Conservation (phyloP, 331 rosid genomes). For the Malus hybrid region DNA sequence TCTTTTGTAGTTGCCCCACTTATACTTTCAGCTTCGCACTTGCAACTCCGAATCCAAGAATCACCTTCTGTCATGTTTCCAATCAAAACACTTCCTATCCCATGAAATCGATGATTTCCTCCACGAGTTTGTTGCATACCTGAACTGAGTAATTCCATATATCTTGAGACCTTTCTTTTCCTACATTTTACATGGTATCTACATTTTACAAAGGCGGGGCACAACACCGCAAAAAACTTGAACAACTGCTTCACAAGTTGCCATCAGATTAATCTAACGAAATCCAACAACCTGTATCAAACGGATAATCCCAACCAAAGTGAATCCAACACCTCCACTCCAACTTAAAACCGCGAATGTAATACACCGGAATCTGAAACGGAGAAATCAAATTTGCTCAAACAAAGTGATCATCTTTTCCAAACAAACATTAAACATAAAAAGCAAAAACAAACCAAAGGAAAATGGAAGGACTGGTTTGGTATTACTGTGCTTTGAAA, state of each 20-base stretch:
- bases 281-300: neutral
- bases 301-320: neutral
- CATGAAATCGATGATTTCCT: constrained; percentile 18
- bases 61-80: constrained; percentile 7
- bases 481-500: too few relatives aligned
- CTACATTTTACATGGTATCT: constrained; percentile 20
- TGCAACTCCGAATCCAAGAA: constrained; percentile 33
- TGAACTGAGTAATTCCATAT: constrained; percentile 18
- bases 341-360: neutral
- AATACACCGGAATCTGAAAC: constrained; percentile 2
- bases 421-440: neutral
- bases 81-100: constrained; percentile 17
- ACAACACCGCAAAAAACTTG: constrained; percentile 37
- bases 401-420: neutral
- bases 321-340: neutral
- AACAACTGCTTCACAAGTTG: constrained; percentile 40
- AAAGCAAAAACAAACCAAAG: neutral
- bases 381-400: neutral
- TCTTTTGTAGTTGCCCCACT: too few relatives aligned
- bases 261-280: constrained; percentile 24
- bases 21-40: constrained; percentile 48
- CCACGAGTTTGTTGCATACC: constrained; percentile 19
- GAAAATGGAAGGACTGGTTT: neutral
- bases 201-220: constrained; percentile 21
- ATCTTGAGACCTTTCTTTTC: constrained; percentile 31